A percentile compares a stretch with the other conserved stretches of the same genome.
Evolutionary conservation across 176 grass and related monocot species (phyloP).

Genomic region (Musa schizocarpa): DNA sequence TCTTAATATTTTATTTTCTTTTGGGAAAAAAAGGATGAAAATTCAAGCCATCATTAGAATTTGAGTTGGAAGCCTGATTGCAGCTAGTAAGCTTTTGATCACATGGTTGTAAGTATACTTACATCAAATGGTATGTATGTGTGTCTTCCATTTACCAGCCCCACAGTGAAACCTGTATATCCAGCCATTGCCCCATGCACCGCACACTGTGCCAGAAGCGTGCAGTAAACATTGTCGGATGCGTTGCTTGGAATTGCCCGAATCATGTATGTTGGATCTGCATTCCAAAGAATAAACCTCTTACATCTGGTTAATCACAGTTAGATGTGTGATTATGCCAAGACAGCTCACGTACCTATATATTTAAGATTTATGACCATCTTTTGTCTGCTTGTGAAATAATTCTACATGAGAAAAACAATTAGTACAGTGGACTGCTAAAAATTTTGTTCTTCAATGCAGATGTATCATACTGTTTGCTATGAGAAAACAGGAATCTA

Average conservation of each 20-base stretch:
- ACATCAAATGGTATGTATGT: constrained; percentile 93
- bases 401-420: constrained; percentile 22
- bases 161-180: constrained; percentile 88
- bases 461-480: background rate
- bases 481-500: background rate
- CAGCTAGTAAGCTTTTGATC: too few relatives aligned
- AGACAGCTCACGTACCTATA: constrained; percentile 49
- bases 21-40: too few relatives aligned
- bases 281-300: background rate
- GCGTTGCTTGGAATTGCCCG: constrained; percentile 93
- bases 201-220: constrained; percentile 82
- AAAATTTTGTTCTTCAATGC: background rate
- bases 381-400: constrained; percentile 43
- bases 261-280: constrained; percentile 99
- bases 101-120: constrained; percentile 25
- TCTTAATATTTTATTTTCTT: too few relatives aligned
- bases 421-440: background rate
- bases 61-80: too few relatives aligned
- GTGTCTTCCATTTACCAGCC: constrained; percentile 80
- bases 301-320: background rate
- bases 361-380: constrained; percentile 96
- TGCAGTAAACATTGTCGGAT: constrained; percentile 93
- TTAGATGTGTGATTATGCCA: background rate
- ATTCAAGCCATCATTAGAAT: too few relatives aligned
- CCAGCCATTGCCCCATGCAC: constrained; percentile 98